Percentiles rank a stretch among this genome's conserved stretches.
Evolutionary conservation across 192 early-diverging fungal genomes (phyloP).

Genomic region (Haplosporangium gracile): DNA sequence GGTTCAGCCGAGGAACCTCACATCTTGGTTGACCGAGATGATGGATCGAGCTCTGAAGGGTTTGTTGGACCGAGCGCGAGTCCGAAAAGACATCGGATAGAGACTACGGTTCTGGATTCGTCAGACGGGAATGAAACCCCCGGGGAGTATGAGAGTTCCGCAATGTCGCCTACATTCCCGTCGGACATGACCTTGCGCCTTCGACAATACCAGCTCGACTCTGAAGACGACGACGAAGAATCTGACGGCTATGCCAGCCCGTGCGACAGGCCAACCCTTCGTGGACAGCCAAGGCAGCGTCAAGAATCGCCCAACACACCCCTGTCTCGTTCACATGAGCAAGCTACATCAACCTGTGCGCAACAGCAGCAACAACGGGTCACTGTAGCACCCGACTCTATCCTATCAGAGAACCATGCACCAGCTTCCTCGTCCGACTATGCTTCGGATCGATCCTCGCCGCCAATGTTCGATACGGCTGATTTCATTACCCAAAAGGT

Average conservation of each 20-base stretch:
- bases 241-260: background rate
- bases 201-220: constrained; percentile 1
- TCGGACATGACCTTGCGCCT: constrained; percentile 41
- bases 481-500: background rate
- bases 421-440: background rate
- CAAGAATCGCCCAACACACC: background rate
- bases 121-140: constrained; percentile 17
- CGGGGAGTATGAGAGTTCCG: background rate
- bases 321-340: background rate
- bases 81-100: background rate
- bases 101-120: background rate
- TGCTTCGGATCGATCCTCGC: constrained; percentile 42
- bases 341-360: background rate
- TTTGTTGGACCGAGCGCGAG: background rate
- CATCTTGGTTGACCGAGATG: constrained; percentile 27
- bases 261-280: background rate
- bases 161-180: constrained; percentile 41
- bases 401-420: background rate
- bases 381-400: background rate
- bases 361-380: background rate
- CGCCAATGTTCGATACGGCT: constrained; percentile 43
- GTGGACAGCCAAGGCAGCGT: background rate
- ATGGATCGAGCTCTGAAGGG: background rate
- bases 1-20: constrained; percentile 28
- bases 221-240: constrained; percentile 24